Evolutionary conservation across 2,329 filamentous ascomycete genomes (phyloP).

Genomic region (Nothophaeocryptopus gaeumannii): DNA sequence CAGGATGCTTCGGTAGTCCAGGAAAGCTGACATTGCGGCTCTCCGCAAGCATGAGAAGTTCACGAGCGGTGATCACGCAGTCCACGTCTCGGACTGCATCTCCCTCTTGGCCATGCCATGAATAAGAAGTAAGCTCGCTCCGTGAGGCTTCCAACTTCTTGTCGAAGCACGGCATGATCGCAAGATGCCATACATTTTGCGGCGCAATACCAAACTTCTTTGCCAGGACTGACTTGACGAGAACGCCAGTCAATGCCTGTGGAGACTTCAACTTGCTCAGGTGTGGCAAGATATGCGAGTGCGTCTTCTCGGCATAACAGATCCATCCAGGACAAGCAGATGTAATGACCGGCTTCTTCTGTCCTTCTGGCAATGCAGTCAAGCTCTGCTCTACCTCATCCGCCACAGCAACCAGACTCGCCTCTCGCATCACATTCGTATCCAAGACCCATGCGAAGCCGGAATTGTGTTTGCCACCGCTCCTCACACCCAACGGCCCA

Average conservation of each 20-base stretch:
- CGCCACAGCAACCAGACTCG: constrained; percentile 65
- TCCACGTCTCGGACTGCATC: constrained; percentile 79
- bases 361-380: constrained; percentile 35
- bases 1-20: constrained; percentile 59
- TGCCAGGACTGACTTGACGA: constrained; percentile 83
- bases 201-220: constrained; percentile 68
- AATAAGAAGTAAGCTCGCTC: constrained; percentile 71
- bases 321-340: constrained; percentile 97
- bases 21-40: constrained; percentile 77
- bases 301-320: constrained; percentile 97
- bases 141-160: constrained; percentile 97
- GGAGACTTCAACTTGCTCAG: constrained; percentile 89
- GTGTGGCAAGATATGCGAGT: constrained; percentile 88
- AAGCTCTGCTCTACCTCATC: constrained; percentile 45
- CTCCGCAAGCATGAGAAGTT: constrained; percentile 84
- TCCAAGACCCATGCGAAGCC: constrained; percentile 87
- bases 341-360: constrained; percentile 68
- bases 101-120: constrained; percentile 39
- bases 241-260: constrained; percentile 84
- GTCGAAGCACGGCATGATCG: constrained; percentile 98
- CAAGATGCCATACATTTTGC: constrained; percentile 85
- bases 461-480: constrained; percentile 69
- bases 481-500: constrained; percentile 65
- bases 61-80: constrained; percentile 95
- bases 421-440: constrained; percentile 78